Conservation (phyloP, 257 asterid genomes). For the Orobanche coerulescens region DNA sequence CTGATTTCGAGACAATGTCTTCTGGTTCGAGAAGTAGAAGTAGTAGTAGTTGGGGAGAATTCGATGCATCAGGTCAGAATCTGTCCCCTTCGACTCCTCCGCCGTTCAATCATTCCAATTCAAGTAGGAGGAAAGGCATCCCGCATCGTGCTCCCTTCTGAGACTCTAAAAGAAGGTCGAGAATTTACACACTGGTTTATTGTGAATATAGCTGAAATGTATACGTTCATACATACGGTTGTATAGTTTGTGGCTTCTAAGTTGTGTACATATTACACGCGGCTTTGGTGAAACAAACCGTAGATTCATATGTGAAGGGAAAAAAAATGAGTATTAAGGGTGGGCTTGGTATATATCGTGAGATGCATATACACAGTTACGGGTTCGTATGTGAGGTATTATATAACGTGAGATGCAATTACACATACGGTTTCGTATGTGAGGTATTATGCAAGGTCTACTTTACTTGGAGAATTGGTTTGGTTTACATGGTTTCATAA, state of each 20-base stretch:
- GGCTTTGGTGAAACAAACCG: not conserved
- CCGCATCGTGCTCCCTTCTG: constrained; percentile 71
- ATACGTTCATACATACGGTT: not conserved
- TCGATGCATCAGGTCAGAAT: constrained; percentile 16
- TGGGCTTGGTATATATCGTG: too few relatives aligned
- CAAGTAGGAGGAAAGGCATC: constrained; percentile 60
- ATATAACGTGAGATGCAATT: too few relatives aligned
- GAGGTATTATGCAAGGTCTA: too few relatives aligned
- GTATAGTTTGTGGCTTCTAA: not conserved
- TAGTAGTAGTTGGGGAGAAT: constrained; percentile 32
- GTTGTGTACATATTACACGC: not conserved
- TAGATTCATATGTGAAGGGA: too few relatives aligned
- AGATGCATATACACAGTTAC: too few relatives aligned
- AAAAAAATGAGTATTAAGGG: too few relatives aligned
- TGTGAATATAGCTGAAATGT: not conserved
- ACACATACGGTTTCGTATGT: too few relatives aligned
- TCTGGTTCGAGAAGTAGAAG: constrained; percentile 19
- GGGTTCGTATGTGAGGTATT: too few relatives aligned
- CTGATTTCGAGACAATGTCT: constrained; percentile 14
- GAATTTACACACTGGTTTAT: not conserved
- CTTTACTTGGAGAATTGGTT: too few relatives aligned
- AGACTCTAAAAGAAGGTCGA: too few relatives aligned
- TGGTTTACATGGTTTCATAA: too few relatives aligned
- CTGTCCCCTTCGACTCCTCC: constrained; percentile 61
- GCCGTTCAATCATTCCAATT: constrained; percentile 37